These are phyloP conservation scores for Nepenthes gracilis DNA, from an alignment of 148 eudicot genomes.

Conservation along the genomic window DNA sequence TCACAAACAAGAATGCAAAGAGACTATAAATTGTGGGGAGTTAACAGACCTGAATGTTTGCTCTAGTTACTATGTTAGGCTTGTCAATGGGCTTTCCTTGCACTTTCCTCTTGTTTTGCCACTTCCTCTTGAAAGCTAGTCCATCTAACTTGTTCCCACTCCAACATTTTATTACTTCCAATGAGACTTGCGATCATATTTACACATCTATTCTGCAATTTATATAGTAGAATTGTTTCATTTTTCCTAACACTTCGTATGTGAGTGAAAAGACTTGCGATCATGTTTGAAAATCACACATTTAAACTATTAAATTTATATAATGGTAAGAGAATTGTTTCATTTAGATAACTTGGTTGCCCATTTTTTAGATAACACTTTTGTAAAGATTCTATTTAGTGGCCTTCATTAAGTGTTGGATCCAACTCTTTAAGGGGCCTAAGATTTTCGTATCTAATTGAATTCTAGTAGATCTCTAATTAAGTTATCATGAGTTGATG, in stretches of 20 bases:
- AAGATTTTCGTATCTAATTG: background rate
- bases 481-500: too few relatives aligned
- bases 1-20: too few relatives aligned
- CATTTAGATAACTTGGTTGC: too few relatives aligned
- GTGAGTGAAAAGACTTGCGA: too few relatives aligned
- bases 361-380: too few relatives aligned
- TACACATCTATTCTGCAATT: slow-evolving; percentile 32
- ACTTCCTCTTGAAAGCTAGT: slow-evolving; percentile 39
- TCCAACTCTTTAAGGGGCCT: background rate
- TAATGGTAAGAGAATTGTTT: too few relatives aligned
- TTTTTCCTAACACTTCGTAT: too few relatives aligned
- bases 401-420: too few relatives aligned
- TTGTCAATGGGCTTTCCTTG: slow-evolving; percentile 36
- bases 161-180: slow-evolving; percentile 39
- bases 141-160: slow-evolving; percentile 40
- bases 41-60: slow-evolving; percentile 27
- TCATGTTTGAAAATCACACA: too few relatives aligned
- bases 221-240: background rate
- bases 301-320: too few relatives aligned
- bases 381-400: too few relatives aligned
- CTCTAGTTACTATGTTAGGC: slow-evolving; percentile 39
- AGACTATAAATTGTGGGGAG: background rate
- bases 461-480: too few relatives aligned
- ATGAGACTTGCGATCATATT: slow-evolving; percentile 32
- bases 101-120: slow-evolving; percentile 32